These are phyloP conservation scores for Kingdonia uniflora DNA, from an alignment of 164 flowering plant genomes.

Conservation along the genomic window DNA sequence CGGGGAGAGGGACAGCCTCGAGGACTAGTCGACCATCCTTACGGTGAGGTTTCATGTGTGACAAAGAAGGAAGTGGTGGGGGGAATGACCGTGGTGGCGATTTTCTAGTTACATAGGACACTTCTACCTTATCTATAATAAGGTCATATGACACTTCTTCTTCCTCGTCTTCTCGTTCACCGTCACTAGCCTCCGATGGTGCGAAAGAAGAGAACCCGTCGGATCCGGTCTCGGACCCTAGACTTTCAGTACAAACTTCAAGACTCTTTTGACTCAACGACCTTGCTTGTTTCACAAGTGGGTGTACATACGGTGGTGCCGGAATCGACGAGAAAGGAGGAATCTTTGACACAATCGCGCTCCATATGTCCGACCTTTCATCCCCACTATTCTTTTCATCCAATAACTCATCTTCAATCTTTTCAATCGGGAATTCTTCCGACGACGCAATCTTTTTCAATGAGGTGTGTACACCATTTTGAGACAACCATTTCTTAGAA, in stretches of 20 bases:
- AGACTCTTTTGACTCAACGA: conserved; percentile 58
- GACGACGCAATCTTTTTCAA: conserved; percentile 33
- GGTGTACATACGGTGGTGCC: conserved; percentile 58
- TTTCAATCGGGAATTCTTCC: conserved; percentile 6
- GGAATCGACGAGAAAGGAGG: conserved; percentile 7
- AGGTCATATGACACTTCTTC: background rate
- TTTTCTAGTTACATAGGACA: conserved; percentile 11
- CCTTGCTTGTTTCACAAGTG: conserved; percentile 46
- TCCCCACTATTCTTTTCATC: conserved; percentile 10
- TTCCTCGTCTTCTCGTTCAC: conserved; percentile 14
- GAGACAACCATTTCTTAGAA: conserved; percentile 43
- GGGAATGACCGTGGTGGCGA: conserved; percentile 31
- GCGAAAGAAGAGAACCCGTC: conserved; percentile 47
- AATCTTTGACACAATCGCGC: conserved; percentile 34
- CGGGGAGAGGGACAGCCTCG: conserved; percentile 44
- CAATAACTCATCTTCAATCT: background rate
- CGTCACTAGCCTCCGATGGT: conserved; percentile 29
- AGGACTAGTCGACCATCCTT: conserved; percentile 51
- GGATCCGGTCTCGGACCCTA: conserved; percentile 90
- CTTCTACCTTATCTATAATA: background rate
- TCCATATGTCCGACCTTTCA: conserved; percentile 33
- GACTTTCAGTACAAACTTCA: conserved; percentile 81
- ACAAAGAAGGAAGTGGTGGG: conserved; percentile 56
- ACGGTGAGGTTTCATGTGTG: conserved; percentile 41
- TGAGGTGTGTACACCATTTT: conserved; percentile 24